Conservation (phyloP, 331 rosid species). For the Dryas integrifolia region DNA sequence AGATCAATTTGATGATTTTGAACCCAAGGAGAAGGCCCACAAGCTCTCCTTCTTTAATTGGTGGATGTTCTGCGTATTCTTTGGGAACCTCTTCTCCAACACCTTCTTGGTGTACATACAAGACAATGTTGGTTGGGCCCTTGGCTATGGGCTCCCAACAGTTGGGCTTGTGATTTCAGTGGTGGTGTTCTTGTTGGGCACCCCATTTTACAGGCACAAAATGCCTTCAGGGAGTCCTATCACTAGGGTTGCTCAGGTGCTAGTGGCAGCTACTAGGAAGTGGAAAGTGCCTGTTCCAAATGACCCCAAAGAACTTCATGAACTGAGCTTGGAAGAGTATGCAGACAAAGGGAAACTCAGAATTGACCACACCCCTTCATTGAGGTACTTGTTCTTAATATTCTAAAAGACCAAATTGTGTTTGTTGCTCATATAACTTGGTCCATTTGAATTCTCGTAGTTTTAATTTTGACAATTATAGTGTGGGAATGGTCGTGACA, state of each 20-base stretch:
- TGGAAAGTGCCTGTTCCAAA: slow-evolving; percentile 43
- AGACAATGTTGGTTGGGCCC: slow-evolving; percentile 57
- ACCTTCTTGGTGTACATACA: slow-evolving; percentile 61
- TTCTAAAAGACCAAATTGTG: no score
- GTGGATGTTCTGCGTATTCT: slow-evolving; percentile 69
- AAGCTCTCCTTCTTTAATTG: slow-evolving; percentile 79
- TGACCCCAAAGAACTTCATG: slow-evolving; percentile 58
- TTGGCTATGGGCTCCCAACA: slow-evolving; percentile 78
- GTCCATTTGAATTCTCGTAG: no score
- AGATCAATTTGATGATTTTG: slow-evolving; percentile 73
- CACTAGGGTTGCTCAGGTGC: slow-evolving; percentile 46
- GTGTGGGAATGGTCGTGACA: no score
- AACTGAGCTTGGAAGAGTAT: slow-evolving; percentile 45
- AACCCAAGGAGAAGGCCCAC: slow-evolving; percentile 52
- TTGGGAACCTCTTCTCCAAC: slow-evolving; percentile 57
- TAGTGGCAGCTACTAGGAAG: slow-evolving; percentile 49
- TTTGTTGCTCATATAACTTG: no score
- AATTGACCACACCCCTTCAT: slow-evolving; percentile 44
- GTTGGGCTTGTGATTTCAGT: slow-evolving; percentile 47
- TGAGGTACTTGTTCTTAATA: slow-evolving; percentile 34
- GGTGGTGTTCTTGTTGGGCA: slow-evolving; percentile 51
- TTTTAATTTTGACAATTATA: no score
- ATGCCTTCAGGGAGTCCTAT: slow-evolving; percentile 69
- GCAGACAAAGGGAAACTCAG: slow-evolving; percentile 25
- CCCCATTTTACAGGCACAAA: slow-evolving; percentile 61